phyloP scores from a whole-genome alignment of 345 rosid species.

The Euphorbia peplus region DNA sequence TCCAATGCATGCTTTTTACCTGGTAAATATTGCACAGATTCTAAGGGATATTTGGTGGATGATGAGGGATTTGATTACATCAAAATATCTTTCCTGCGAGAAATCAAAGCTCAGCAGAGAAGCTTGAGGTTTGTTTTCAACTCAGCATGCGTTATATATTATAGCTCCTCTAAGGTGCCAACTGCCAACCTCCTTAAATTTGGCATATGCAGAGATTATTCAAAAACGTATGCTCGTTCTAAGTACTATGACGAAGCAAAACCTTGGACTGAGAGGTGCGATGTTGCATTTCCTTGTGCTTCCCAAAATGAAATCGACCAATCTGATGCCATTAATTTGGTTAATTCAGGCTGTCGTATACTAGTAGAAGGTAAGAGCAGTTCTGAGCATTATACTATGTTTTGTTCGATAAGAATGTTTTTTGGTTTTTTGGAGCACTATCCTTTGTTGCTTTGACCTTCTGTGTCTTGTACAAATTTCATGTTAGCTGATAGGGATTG shows the following conservation, averaged over 20 bases:
- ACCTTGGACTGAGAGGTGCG: slow-evolving; percentile 96
- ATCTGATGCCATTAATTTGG: slow-evolving; percentile 90
- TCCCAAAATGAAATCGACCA: slow-evolving; percentile 92
- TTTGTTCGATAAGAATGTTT: too few species aligned
- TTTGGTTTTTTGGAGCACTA: slow-evolving; percentile 5
- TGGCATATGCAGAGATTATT: slow-evolving; percentile 73
- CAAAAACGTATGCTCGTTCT: slow-evolving; percentile 95
- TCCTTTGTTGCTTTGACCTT: slow-evolving; percentile 2
- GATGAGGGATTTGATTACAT: slow-evolving; percentile 96
- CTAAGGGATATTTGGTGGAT: slow-evolving; percentile 94
- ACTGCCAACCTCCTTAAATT: slow-evolving; percentile 14
- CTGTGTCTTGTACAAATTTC: neutral
- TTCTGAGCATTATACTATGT: slow-evolving; percentile 19
- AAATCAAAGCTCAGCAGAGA: slow-evolving; percentile 92
- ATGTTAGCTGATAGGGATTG: neutral
- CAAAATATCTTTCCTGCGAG: slow-evolving; percentile 95
- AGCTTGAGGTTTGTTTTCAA: slow-evolving; percentile 61
- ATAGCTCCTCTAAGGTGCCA: slow-evolving; percentile 14
- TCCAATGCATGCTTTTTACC: slow-evolving; percentile 16
- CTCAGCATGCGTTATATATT: neutral
- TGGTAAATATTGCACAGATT: slow-evolving; percentile 49
- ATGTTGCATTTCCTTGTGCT: slow-evolving; percentile 94
- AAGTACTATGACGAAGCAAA: slow-evolving; percentile 95
- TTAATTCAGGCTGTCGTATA: slow-evolving; percentile 79
- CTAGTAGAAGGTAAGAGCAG: slow-evolving; percentile 76